phyloP scores from a whole-genome alignment of 164 flowering plant species.

The Aristolochia contorta region DNA sequence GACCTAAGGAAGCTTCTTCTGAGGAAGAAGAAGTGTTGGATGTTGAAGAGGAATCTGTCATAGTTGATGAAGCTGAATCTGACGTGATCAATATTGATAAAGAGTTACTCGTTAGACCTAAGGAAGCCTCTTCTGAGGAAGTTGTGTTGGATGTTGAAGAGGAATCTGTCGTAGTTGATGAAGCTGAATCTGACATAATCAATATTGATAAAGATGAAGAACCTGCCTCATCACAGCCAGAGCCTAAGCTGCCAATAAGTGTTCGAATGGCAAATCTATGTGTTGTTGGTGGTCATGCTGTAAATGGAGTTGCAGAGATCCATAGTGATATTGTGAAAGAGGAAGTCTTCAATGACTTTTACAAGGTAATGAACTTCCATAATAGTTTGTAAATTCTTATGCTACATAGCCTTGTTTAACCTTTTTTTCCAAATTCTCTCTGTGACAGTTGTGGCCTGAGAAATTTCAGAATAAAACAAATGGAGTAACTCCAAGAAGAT shows the following conservation, averaged over 20 bases:
- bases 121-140: slow-evolving; percentile 5
- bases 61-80: slow-evolving; percentile 4
- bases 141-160: slow-evolving; percentile 3
- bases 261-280: slow-evolving; percentile 96
- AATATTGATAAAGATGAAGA: slow-evolving; percentile 13
- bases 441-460: slow-evolving; percentile 82
- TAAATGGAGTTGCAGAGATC: slow-evolving; percentile 96
- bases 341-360: slow-evolving; percentile 82
- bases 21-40: not conserved
- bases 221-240: slow-evolving; percentile 6
- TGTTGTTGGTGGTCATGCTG: slow-evolving; percentile 92
- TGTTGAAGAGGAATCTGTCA: slow-evolving; percentile 11
- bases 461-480: slow-evolving; percentile 96
- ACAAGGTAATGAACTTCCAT: slow-evolving; percentile 7
- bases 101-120: no score
- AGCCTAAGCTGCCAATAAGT: slow-evolving; percentile 36
- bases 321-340: slow-evolving; percentile 90
- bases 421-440: not conserved
- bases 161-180: slow-evolving; percentile 6
- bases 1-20: slow-evolving; percentile 28
- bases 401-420: not conserved
- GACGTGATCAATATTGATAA: slow-evolving; percentile 15
- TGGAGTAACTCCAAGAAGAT: slow-evolving; percentile 95
- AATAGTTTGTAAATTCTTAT: not conserved
- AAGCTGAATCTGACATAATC: slow-evolving; percentile 15